These are phyloP conservation scores for carrot (Daucus carota) DNA, from an alignment of 129 eudicot species.

Conservation along the genomic window DH1_v3.0 NC_030386.2:37087501-37088000, in stretches of 20 bases:
- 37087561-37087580: conserved; percentile 60
- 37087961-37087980: conserved; percentile 63
- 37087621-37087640: conserved; percentile 70
- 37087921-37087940: conserved; percentile 60
- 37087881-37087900: conserved; percentile 50
- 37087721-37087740: conserved; percentile 70
- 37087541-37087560: conserved; percentile 38
- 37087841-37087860: conserved; percentile 29
- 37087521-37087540: conserved; percentile 23
- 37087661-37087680: conserved; percentile 74
- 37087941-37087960: conserved; percentile 53
- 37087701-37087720: conserved; percentile 70
- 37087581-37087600: conserved; percentile 51
- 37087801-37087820: conserved; percentile 24
- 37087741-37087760: conserved; percentile 62
- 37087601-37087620: conserved; percentile 72
- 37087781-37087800: conserved; percentile 39
- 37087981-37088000: conserved; percentile 34
- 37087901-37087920: conserved; percentile 48
- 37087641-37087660: conserved; percentile 47
- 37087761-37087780: conserved; percentile 55
- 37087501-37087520: conserved; percentile 48
- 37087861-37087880: conserved; percentile 57
- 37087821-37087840: conserved; percentile 28
- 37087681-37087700: conserved; percentile 67